Conservation (phyloP, 345 rosid genomes). For the Mangifera indica region DNA sequence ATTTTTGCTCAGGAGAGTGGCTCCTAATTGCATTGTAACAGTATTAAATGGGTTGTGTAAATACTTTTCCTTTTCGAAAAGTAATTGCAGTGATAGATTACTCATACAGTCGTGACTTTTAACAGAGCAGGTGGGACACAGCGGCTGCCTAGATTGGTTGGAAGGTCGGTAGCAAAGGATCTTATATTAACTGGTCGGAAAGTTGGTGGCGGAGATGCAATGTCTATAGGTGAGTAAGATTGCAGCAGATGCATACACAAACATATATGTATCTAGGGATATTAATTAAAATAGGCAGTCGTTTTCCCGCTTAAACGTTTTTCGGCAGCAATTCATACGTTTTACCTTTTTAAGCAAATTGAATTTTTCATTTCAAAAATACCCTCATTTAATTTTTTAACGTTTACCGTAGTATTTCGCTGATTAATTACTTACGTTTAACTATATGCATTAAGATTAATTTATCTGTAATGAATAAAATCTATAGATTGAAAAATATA, state of each 20-base stretch:
- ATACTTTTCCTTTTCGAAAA: background rate
- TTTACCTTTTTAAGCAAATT: too few species aligned
- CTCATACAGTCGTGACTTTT: conserved; percentile 20
- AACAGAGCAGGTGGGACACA: conserved; percentile 93
- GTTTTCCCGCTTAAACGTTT: too few species aligned
- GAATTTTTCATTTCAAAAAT: too few species aligned
- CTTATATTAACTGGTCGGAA: conserved; percentile 78
- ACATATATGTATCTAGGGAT: too few species aligned
- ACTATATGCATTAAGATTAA: too few species aligned
- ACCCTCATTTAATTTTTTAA: too few species aligned
- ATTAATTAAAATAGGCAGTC: too few species aligned
- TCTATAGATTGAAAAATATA: too few species aligned
- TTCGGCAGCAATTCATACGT: too few species aligned
- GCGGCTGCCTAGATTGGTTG: conserved; percentile 82
- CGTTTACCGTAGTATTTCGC: too few species aligned
- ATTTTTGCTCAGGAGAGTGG: background rate
- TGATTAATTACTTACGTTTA: too few species aligned
- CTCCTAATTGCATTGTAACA: background rate
- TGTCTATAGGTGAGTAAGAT: conserved; percentile 49
- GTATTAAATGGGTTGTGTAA: background rate
- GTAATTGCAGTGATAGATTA: conserved; percentile 3
- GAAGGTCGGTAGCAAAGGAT: conserved; percentile 77
- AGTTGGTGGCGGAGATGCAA: conserved; percentile 70
- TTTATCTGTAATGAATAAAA: too few species aligned
- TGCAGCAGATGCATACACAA: background rate